Evolutionary conservation across 2,329 filamentous ascomycete species (phyloP).

Genomic region (Phyllosticta citribraziliensis): DNA sequence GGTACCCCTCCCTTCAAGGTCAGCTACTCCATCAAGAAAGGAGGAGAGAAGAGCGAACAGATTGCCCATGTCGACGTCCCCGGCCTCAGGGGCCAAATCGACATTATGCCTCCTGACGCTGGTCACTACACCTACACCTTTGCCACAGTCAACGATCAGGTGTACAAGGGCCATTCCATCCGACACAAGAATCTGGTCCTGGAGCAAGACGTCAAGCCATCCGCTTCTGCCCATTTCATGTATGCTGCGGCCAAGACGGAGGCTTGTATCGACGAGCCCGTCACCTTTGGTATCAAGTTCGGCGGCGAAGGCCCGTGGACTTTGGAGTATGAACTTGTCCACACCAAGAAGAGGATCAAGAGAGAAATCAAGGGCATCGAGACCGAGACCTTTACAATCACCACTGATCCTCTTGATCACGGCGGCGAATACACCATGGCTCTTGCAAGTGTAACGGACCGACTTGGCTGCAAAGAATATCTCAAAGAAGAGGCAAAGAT

Average conservation of each 20-base stretch:
- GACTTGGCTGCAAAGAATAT: conserved; percentile 74
- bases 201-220: conserved; percentile 87
- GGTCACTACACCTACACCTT: conserved; percentile 85
- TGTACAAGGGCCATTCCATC: conserved; percentile 62
- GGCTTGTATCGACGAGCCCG: conserved; percentile 74
- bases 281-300: conserved; percentile 64
- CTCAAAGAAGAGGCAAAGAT: conserved; percentile 80
- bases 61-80: conserved; percentile 49
- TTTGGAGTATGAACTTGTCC: conserved; percentile 84
- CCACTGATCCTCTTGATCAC: conserved; percentile 61
- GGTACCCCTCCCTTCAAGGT: conserved; percentile 89
- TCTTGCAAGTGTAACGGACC: conserved; percentile 77
- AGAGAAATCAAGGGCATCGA: conserved; percentile 56
- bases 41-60: conserved; percentile 46
- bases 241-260: conserved; percentile 47
- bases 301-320: conserved; percentile 79
- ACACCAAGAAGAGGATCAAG: conserved; percentile 74
- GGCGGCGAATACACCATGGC: conserved; percentile 88
- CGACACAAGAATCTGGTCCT: conserved; percentile 45
- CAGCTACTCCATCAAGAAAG: conserved; percentile 60
- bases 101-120: conserved; percentile 70
- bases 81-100: conserved; percentile 73
- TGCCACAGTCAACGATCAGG: conserved; percentile 65
- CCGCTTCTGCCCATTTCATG: conserved; percentile 66
- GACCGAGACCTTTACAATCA: conserved; percentile 56